Percentiles rank a stretch among this genome's conserved stretches.
Conservation (phyloP, 2,329 filamentous ascomycete genomes). For the Venturia pyrina region DNA sequence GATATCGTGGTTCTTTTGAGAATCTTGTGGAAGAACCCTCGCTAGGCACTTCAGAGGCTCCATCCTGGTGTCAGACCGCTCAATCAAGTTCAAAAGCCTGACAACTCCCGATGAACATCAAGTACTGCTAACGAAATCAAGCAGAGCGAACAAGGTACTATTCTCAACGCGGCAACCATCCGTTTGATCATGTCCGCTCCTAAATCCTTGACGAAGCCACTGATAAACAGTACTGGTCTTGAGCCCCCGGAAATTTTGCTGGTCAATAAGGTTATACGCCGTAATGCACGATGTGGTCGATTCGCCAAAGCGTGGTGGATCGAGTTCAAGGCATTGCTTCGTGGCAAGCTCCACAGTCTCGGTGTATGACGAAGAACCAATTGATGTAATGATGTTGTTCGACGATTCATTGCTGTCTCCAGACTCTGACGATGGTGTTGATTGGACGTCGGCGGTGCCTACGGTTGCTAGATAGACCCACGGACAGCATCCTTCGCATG, state of each 20-base stretch:
- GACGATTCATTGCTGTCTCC: neutral
- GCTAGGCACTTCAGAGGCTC: neutral
- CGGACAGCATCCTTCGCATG: neutral
- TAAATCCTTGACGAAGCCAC: constrained; percentile 22
- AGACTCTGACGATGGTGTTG: neutral
- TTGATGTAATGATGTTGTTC: neutral
- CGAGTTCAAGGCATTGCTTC: constrained; percentile 1
- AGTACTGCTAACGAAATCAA: neutral
- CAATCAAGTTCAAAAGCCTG: neutral
- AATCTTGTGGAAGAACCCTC: neutral
- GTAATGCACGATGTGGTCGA: constrained; percentile 25
- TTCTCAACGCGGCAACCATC: constrained; percentile 25
- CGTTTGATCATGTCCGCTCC: constrained; percentile 15
- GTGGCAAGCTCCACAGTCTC: neutral
- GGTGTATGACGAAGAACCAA: neutral
- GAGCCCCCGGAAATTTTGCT: constrained; percentile 23
- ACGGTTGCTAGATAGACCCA: neutral
- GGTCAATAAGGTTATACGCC: constrained; percentile 24
- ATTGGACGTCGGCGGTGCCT: neutral
- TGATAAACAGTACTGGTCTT: constrained; percentile 15
- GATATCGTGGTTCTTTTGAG: constrained; percentile 17
- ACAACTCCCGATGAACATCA: neutral
- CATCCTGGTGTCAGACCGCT: neutral
- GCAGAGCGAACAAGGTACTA: constrained; percentile 18
- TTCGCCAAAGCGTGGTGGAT: constrained; percentile 14